Base-by-base conservation (phyloP, 805 yeast genomes). In the Candida krabiensis region DNA sequence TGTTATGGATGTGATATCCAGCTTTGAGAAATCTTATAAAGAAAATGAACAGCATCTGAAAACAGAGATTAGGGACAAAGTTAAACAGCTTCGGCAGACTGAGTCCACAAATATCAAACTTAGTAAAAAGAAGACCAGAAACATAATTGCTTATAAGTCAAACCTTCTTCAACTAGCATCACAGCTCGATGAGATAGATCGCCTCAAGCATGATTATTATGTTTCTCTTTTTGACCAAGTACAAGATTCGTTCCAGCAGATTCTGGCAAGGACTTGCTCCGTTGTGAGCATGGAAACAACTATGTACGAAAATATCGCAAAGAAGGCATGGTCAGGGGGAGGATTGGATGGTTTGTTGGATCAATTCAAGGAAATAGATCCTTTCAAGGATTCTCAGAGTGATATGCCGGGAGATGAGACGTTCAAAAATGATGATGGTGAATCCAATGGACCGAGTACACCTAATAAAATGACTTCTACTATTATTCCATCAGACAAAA, bases 261-360 rank as follows among this genome's bases (percentile, higher is more conserved):
- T 86, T 4, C 67, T 84, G 31, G 59, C 63, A 14, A 69, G 71
- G 36, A 71, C 86, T 2, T 83, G 87, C 1, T 71, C 83, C 1
- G 67, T 84, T 4, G 80, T 86, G 2, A 66, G 87, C 34, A 90
- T 93, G 2, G 91, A 88, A 56, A 78, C 88, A 13, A 93, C 86
- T 51, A 78, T 87, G 14, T 79, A 77, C 50, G 95, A 86, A 52
- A 82, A 84, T 19, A 78, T 88, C 16, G 95, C 95, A 0, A 70
- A 79, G 40, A 88, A 88, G 55, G 93, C 95, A 4, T 82, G 89
- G 86, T 73, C 83, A 4, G 96, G 95, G 11, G 93, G 91, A 19
- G 96, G 96, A 0, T 63, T 88, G 23, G 96, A 87, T 53, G 80
- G 75, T 18, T 16, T 55, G 16, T 15, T 55, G 32, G 45, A 43